Percentiles rank a stretch among this genome's conserved stretches.
phyloP scores from a whole-genome alignment of 2,329 filamentous ascomycete species.

The Aureobasidium vineae region DNA sequence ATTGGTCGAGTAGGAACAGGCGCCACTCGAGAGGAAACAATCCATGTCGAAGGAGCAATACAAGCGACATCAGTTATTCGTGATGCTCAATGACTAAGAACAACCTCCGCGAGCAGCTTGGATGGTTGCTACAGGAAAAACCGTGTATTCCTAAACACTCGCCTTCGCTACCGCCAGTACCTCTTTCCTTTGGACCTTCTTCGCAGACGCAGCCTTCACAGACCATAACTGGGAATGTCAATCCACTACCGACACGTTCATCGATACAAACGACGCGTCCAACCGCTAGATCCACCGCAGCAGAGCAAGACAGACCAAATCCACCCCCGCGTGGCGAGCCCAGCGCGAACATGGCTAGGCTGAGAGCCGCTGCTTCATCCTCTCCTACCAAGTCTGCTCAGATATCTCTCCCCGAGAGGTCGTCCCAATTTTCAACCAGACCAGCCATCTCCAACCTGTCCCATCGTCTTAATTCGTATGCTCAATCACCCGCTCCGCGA shows the following conservation, averaged over 20 bases:
- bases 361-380: slow-evolving; percentile 46
- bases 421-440: background rate
- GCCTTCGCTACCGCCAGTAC: slow-evolving; percentile 20
- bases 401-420: background rate
- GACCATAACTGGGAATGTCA: slow-evolving; percentile 6
- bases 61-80: background rate
- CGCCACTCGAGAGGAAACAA: slow-evolving; percentile 8
- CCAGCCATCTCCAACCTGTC: background rate
- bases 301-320: background rate
- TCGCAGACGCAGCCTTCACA: slow-evolving; percentile 9
- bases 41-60: slow-evolving; percentile 3
- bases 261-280: background rate
- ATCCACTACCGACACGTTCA: background rate
- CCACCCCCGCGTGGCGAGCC: slow-evolving; percentile 10
- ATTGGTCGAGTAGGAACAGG: slow-evolving; percentile 6
- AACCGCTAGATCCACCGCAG: background rate
- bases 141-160: slow-evolving; percentile 44
- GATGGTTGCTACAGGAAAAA: slow-evolving; percentile 49
- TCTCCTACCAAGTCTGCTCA: slow-evolving; percentile 12
- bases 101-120: slow-evolving; percentile 50
- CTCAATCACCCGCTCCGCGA: slow-evolving; percentile 11
- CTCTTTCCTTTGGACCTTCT: background rate
- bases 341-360: slow-evolving; percentile 44
- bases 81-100: slow-evolving; percentile 47
- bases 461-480: background rate